Percentiles rank a stretch among this genome's conserved stretches.
These are phyloP conservation scores for Apophysomyces variabilis DNA, from an alignment of 371 early-diverging fungal genomes.

Conservation along the genomic window DNA sequence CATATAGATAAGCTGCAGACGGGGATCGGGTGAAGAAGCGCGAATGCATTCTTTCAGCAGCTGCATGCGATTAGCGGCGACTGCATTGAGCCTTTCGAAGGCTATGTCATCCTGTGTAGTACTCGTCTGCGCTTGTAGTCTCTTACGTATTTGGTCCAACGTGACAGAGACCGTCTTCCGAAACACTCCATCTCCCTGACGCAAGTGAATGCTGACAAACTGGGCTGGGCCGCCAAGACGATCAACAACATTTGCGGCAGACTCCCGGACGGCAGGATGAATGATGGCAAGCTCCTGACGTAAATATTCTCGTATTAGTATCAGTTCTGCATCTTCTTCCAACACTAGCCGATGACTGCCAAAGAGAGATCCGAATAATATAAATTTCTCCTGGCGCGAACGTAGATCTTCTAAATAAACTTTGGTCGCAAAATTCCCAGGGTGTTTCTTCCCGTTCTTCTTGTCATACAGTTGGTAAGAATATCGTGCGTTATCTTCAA, in stretches of 20 bases:
- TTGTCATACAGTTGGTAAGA: constrained; percentile 56
- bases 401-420: constrained; percentile 42
- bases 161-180: constrained; percentile 33
- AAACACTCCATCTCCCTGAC: constrained; percentile 56
- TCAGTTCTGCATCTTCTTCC: constrained; percentile 18
- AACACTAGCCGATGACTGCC: constrained; percentile 40
- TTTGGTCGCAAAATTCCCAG: constrained; percentile 30
- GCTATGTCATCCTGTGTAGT: neutral
- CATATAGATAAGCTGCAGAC: constrained; percentile 39
- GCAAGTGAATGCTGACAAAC: constrained; percentile 52
- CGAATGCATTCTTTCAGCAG: neutral
- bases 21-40: constrained; percentile 13
- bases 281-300: constrained; percentile 32
- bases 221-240: constrained; percentile 46
- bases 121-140: neutral
- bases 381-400: constrained; percentile 37
- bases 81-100: neutral
- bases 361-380: constrained; percentile 54
- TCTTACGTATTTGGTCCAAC: constrained; percentile 29
- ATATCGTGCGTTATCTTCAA: constrained; percentile 40
- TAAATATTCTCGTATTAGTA: constrained; percentile 29
- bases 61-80: neutral
- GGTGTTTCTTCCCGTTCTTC: constrained; percentile 14
- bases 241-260: constrained; percentile 29
- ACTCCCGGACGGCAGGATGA: constrained; percentile 41